phyloP scores from a whole-genome alignment of 257 asterid genomes.

The Mitragyna speciosa region DNA sequence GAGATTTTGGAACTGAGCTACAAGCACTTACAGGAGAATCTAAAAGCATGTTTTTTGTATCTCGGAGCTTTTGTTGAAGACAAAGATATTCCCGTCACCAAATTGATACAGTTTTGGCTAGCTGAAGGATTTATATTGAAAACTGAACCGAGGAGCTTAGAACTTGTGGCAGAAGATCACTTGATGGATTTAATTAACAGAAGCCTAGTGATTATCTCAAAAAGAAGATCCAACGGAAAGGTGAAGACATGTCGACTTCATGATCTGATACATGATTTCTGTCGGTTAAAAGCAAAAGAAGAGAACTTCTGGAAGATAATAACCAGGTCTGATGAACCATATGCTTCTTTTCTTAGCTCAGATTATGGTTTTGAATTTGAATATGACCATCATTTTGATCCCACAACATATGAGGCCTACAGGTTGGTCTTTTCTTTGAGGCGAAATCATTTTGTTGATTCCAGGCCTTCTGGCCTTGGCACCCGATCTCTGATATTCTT shows the following conservation, averaged over 20 bases:
- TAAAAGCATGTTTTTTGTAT: too few species aligned
- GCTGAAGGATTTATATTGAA: too few species aligned
- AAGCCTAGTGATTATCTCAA: not conserved
- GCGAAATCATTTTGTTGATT: constrained; percentile 1
- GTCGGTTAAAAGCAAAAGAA: not conserved
- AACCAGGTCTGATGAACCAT: constrained; percentile 5
- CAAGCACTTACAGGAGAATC: too few species aligned
- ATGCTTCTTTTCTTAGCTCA: not conserved
- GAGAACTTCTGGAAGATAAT: not conserved
- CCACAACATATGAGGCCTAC: not conserved
- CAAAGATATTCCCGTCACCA: too few species aligned
- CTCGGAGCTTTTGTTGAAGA: too few species aligned
- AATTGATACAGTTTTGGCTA: too few species aligned
- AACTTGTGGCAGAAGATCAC: not conserved
- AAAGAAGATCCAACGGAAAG: constrained; percentile 7
- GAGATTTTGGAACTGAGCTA: too few species aligned
- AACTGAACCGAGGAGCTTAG: too few species aligned
- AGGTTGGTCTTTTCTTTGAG: not conserved
- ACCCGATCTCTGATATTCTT: constrained; percentile 6
- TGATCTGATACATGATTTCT: constrained; percentile 6
- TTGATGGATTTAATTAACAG: constrained; percentile 5
- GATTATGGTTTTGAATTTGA: not conserved
- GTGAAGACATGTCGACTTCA: constrained; percentile 12
- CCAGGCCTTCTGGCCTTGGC: constrained; percentile 5
- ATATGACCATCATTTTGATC: not conserved